Evolutionary conservation across 352 stramenopile species (phyloP).

Genomic region (Phytopythium chamaehyphon): DNA sequence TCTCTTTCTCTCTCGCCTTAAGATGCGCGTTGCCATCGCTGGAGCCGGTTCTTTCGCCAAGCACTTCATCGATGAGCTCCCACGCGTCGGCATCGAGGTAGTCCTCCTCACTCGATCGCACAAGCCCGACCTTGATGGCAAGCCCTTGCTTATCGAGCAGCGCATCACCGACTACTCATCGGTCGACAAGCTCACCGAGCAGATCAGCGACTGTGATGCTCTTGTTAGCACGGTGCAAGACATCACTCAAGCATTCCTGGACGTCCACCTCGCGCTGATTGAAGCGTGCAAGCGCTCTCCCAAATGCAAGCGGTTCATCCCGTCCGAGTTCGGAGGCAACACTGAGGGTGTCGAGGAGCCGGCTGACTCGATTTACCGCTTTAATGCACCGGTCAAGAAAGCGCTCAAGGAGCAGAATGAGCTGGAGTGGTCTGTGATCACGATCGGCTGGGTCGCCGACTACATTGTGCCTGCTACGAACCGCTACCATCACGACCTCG

Average conservation of each 20-base stretch:
- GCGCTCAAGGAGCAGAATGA: slow-evolving; percentile 11
- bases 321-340: slow-evolving; percentile 19
- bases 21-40: slow-evolving; percentile 8
- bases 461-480: slow-evolving; percentile 16
- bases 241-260: background rate
- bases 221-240: slow-evolving; percentile 10
- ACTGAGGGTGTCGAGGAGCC: slow-evolving; percentile 10
- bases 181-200: background rate
- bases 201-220: slow-evolving; percentile 11
- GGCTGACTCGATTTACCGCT: background rate
- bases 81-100: slow-evolving; percentile 10
- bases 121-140: slow-evolving; percentile 16
- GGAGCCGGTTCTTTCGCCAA: slow-evolving; percentile 32
- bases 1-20: too few relatives aligned
- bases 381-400: slow-evolving; percentile 3
- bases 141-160: slow-evolving; percentile 11
- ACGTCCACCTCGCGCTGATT: slow-evolving; percentile 11
- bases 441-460: slow-evolving; percentile 14
- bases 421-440: slow-evolving; percentile 18
- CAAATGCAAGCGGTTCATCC: slow-evolving; percentile 28
- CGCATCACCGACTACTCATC: slow-evolving; percentile 15
- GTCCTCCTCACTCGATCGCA: slow-evolving; percentile 22
- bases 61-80: slow-evolving; percentile 17
- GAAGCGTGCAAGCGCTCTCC: slow-evolving; percentile 15
- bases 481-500: slow-evolving; percentile 12